phyloP scores from a whole-genome alignment of 345 rosid species.

The Linum usitatissimum region DNA sequence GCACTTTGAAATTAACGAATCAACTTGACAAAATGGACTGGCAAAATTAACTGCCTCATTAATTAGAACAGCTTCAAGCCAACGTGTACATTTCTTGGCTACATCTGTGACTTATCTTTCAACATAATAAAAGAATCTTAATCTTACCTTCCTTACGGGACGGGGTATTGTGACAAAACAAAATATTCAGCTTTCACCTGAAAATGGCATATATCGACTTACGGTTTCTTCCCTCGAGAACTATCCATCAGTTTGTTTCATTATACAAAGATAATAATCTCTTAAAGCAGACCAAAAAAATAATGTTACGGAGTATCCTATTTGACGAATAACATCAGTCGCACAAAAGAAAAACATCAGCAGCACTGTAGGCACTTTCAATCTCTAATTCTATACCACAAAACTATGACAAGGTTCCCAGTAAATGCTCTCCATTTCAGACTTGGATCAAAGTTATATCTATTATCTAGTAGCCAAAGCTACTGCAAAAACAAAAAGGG shows the following conservation, averaged over 20 bases:
- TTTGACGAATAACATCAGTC: no score
- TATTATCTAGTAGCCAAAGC: no score
- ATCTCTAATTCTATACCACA: no score
- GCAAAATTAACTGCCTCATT: background rate
- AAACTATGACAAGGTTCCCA: no score
- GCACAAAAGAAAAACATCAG: no score
- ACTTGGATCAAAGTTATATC: no score
- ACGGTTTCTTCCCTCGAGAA: background rate
- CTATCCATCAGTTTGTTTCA: no score
- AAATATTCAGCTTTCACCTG: background rate
- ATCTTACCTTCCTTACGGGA: background rate
- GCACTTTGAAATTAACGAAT: background rate
- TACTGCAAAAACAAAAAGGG: no score
- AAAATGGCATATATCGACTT: background rate
- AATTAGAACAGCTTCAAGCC: background rate
- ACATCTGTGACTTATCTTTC: background rate
- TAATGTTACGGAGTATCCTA: no score
- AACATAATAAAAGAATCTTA: background rate
- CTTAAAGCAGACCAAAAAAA: background rate
- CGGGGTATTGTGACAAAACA: background rate
- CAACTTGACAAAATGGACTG: background rate
- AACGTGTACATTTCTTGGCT: background rate
- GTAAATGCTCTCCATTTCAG: no score
- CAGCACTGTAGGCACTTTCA: no score
- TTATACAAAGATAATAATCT: background rate